phyloP scores from a whole-genome alignment of 2,329 filamentous ascomycete genomes.

The Penicillium decumbens region DNA sequence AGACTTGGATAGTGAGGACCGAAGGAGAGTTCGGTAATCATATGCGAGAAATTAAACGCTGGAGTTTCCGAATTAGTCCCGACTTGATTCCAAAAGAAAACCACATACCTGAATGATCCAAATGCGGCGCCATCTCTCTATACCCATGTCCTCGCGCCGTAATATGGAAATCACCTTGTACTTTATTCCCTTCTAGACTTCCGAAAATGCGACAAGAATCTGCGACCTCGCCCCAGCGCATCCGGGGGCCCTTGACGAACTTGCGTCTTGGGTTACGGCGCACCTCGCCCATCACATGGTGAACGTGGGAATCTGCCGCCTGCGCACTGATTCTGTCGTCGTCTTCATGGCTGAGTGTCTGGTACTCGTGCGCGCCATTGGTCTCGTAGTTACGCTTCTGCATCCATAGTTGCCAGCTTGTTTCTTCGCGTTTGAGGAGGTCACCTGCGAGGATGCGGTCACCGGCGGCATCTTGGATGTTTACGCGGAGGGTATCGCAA shows the following conservation, averaged over 20 bases:
- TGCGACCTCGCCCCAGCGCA: slow-evolving; percentile 52
- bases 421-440: slow-evolving; percentile 68
- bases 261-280: slow-evolving; percentile 61
- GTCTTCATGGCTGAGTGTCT: slow-evolving; percentile 60
- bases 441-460: slow-evolving; percentile 82
- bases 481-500: slow-evolving; percentile 84
- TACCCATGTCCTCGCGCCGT: slow-evolving; percentile 96
- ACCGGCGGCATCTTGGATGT: slow-evolving; percentile 92
- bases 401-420: slow-evolving; percentile 77
- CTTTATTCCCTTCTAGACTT: slow-evolving; percentile 87
- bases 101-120: slow-evolving; percentile 73
- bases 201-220: slow-evolving; percentile 89
- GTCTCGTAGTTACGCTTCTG: slow-evolving; percentile 58
- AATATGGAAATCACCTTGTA: slow-evolving; percentile 97
- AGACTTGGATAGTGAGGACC: slow-evolving; percentile 94
- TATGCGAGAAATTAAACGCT: slow-evolving; percentile 98
- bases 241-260: slow-evolving; percentile 67
- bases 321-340: slow-evolving; percentile 44
- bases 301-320: slow-evolving; percentile 75
- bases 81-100: too few relatives aligned
- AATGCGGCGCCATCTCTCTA: slow-evolving; percentile 68
- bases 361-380: slow-evolving; percentile 56
- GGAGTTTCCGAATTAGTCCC: slow-evolving; percentile 33
- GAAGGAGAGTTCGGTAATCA: slow-evolving; percentile 93
- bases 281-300: slow-evolving; percentile 77